Base-by-base conservation (phyloP, 129 eudicot species). In the Artemisia tridentata region DNA sequence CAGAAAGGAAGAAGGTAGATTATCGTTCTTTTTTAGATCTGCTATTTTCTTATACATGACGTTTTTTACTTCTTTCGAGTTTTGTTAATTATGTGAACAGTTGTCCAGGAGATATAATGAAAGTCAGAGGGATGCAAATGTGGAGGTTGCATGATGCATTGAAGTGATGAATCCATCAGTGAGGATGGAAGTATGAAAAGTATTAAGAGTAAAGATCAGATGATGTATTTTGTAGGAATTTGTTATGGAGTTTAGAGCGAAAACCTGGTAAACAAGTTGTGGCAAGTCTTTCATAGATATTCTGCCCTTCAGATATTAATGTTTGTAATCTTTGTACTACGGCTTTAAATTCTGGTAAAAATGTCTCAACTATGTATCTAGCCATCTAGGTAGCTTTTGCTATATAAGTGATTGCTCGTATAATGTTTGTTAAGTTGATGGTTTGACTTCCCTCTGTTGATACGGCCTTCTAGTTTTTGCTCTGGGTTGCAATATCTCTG, bases 1-100 rank as follows among this genome's bases (percentile, higher is more conserved):
- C 72, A 27, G 27, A 50, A 68, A 68, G 72, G 51, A 69, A 69
- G 48, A 69, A 69, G 61, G 53, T 54, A 31, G 12, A 49, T 49
- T 49, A 16, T 54, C 7, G 2, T n/a, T 53, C 63, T 20, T 1
- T 7, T 9, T 18, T 56, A 27, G 15, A 19, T 19, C 20, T n/a
- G 63, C 31, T 7, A 25, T 7, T 56, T n/a, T 7, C 20, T 13
- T 57, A 57, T 20, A 3, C 20, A 21, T 20, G 2, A 3, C 31
- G 31, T 27, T 27, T 27, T 27, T 27, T 27, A 0, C 3, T 21
- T 25, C 1, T 11, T 59, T 25, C 27, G 7, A 4, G 4, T 59
- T 59, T 23, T 12, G 7, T 54, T 59, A 3, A 59, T 19, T 20
- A 18, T 5, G 31, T 1, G 2, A 57, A 57, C 31, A 57, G 7